phyloP scores from a whole-genome alignment of 352 stramenopile species.

The Pythium coloratum region DNA sequence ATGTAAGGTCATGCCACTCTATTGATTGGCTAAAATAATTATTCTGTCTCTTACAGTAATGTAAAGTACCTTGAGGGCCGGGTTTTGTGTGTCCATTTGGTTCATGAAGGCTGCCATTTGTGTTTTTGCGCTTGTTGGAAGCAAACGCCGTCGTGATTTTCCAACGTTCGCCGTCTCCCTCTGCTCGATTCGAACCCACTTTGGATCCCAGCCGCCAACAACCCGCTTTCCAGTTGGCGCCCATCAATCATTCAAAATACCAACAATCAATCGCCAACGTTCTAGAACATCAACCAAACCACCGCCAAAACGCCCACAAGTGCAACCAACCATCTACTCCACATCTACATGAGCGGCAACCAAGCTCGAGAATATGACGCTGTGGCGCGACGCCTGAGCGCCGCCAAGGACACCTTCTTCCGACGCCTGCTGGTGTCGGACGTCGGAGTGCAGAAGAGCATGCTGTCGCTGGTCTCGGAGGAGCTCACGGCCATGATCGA shows the following conservation, averaged over 20 bases:
- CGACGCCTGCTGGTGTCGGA: slow-evolving; percentile 72
- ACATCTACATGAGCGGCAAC: slow-evolving; percentile 1
- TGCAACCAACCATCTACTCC: not conserved
- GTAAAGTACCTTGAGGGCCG: not conserved
- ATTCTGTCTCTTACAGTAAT: not conserved
- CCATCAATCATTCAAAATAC: slow-evolving; percentile 2
- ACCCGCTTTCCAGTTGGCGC: not conserved
- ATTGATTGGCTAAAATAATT: not conserved
- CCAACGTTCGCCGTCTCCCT: slow-evolving; percentile 1
- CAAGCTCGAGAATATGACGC: slow-evolving; percentile 12
- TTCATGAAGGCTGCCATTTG: slow-evolving; percentile 5
- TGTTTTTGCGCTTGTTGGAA: slow-evolving; percentile 6
- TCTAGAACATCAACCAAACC: not conserved
- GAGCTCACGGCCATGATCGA: slow-evolving; percentile 63
- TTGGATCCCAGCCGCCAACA: slow-evolving; percentile 1
- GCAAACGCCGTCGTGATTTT: not conserved
- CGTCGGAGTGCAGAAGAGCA: slow-evolving; percentile 54
- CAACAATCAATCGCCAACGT: not conserved
- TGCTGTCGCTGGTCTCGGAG: slow-evolving; percentile 48
- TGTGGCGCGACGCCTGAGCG: slow-evolving; percentile 43
- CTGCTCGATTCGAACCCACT: not conserved
- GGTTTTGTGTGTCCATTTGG: slow-evolving; percentile 7
- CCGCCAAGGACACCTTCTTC: slow-evolving; percentile 84
- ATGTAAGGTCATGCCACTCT: not conserved
- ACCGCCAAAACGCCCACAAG: not conserved